phyloP scores from a whole-genome alignment of 345 rosid species.

The Eucalyptus paniculata region DNA sequence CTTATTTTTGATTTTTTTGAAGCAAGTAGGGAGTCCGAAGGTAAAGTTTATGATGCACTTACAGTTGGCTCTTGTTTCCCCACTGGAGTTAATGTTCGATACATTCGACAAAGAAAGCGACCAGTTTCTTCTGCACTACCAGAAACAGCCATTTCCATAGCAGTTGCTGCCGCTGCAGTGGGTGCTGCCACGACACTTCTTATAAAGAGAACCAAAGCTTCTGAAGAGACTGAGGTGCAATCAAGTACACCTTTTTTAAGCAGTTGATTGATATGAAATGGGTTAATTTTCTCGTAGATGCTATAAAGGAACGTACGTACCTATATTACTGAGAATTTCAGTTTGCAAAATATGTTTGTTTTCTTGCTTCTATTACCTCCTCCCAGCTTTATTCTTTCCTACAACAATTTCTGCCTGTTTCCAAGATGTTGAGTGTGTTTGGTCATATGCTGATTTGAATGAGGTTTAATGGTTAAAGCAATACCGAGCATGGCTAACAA shows the following conservation, averaged over 20 bases:
- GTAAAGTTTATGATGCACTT: neutral
- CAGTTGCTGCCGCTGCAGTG: conserved; percentile 73
- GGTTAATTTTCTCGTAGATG: neutral
- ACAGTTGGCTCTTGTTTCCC: neutral
- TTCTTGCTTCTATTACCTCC: neutral
- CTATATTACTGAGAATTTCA: neutral
- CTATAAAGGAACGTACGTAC: neutral
- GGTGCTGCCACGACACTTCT: conserved; percentile 86
- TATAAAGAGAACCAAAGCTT: conserved; percentile 38
- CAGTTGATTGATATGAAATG: neutral
- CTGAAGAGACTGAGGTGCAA: conserved; percentile 41
- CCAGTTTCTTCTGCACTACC: conserved; percentile 30
- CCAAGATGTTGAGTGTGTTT: neutral
- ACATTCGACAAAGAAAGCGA: conserved; percentile 8
- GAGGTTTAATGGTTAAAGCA: neutral
- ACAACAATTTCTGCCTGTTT: neutral
- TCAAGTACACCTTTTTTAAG: neutral
- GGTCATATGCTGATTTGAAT: neutral
- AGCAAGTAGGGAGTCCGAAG: conserved; percentile 16
- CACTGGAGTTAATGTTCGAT: conserved; percentile 4
- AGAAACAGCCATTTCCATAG: conserved; percentile 74
- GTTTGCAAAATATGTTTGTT: neutral
- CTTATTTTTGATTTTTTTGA: conserved; percentile 1
- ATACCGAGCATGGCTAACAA: neutral
- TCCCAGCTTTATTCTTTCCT: neutral